Percentiles rank a stretch among this genome's conserved stretches.
Conservation (phyloP, 73 alveolate genomes). For the Paramecium pentaurelia region DNA sequence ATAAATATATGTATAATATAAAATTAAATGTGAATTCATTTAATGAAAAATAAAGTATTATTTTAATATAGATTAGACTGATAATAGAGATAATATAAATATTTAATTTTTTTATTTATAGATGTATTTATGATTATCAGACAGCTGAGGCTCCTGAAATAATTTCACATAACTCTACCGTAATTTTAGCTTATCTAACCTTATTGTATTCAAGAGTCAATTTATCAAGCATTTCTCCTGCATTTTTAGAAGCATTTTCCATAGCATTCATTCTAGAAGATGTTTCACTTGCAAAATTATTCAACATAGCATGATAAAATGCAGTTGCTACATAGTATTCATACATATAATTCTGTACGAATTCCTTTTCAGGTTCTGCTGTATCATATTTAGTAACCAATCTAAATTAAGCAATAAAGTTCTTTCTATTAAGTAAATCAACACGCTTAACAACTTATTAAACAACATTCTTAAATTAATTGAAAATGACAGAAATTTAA, state of each 20-base stretch:
- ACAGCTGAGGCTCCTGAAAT: constrained; percentile 91
- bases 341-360: constrained; percentile 57
- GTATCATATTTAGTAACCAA: constrained; percentile 56
- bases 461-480: constrained; percentile 82
- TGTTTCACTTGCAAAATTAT: constrained; percentile 84
- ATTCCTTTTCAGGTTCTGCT: constrained; percentile 61
- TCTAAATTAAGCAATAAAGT: constrained; percentile 65
- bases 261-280: constrained; percentile 90
- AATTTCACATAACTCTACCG: constrained; percentile 87
- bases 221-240: constrained; percentile 79
- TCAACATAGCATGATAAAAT: constrained; percentile 79
- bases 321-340: constrained; percentile 83
- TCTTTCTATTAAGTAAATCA: constrained; percentile 77
- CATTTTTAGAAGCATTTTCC: constrained; percentile 92
- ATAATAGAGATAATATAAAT: not conserved
- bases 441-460: constrained; percentile 64
- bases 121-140: constrained; percentile 31
- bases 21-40: too few relatives aligned
- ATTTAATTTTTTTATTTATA: not conserved
- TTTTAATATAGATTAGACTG: not conserved
- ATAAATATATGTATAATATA: not conserved
- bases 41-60: not conserved
- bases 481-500: constrained; percentile 71
- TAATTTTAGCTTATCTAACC: constrained; percentile 86
- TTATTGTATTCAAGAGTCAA: constrained; percentile 81